Conservation (phyloP, 2,329 filamentous ascomycete species). For the Escovopsis sp. region DNA sequence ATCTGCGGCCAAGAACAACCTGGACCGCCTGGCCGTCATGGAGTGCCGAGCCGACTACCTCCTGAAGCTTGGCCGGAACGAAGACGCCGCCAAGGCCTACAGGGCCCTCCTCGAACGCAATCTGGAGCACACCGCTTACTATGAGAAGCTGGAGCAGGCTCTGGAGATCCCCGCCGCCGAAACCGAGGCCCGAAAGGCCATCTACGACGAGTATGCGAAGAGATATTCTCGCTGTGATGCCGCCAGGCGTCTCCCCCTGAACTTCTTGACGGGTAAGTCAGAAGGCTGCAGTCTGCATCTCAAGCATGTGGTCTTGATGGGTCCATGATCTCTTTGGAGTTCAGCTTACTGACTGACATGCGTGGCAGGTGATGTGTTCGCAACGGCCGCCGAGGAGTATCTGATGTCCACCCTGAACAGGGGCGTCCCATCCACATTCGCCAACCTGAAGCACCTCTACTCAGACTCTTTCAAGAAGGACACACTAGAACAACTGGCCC, state of each 20-base stretch:
- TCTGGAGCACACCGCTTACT: constrained; percentile 75
- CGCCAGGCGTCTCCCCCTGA: constrained; percentile 69
- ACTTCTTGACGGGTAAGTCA: constrained; percentile 63
- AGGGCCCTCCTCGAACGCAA: constrained; percentile 72
- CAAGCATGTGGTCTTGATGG: too few relatives aligned
- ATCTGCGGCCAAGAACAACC: constrained; percentile 56
- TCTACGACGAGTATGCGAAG: constrained; percentile 64
- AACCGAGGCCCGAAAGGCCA: constrained; percentile 46
- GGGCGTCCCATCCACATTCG: constrained; percentile 90
- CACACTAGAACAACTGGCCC: constrained; percentile 59
- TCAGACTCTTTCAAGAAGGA: constrained; percentile 61
- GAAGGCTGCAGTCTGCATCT: neutral
- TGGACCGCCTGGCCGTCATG: constrained; percentile 74
- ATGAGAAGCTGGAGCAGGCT: constrained; percentile 57
- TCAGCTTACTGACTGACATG: constrained; percentile 8
- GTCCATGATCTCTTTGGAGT: neutral
- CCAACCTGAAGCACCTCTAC: constrained; percentile 91
- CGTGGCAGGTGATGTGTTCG: constrained; percentile 60
- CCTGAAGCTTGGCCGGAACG: constrained; percentile 56
- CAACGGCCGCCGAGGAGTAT: constrained; percentile 62
- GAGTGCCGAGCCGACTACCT: constrained; percentile 80
- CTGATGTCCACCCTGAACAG: constrained; percentile 75
- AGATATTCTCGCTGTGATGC: constrained; percentile 77
- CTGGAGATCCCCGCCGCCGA: constrained; percentile 48
- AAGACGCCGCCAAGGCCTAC: constrained; percentile 73